phyloP scores from a whole-genome alignment of 352 stramenopile species.

The Pythium scleroteichum region DNA sequence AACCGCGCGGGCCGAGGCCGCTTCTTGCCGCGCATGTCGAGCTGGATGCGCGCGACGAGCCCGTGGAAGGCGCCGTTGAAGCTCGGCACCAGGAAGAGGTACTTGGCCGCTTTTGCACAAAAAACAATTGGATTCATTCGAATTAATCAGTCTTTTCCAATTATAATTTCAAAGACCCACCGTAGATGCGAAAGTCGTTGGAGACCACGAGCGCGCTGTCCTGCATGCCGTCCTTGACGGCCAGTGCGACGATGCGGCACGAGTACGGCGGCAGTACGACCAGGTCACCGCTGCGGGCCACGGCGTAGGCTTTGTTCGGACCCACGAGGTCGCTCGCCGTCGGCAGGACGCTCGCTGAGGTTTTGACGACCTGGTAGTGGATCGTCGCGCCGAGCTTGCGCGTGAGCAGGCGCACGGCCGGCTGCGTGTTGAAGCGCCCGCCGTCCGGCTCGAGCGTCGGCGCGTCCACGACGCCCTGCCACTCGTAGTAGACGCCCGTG shows the following conservation, averaged over 20 bases:
- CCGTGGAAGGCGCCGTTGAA: constrained; percentile 77
- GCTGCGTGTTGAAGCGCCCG: constrained; percentile 55
- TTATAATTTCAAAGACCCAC: constrained; percentile 29
- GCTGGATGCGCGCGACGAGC: constrained; percentile 55
- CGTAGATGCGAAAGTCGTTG: constrained; percentile 55
- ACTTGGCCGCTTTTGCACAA: constrained; percentile 53
- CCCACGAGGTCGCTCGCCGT: constrained; percentile 33
- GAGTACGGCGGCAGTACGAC: constrained; percentile 56
- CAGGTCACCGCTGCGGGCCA: constrained; percentile 42
- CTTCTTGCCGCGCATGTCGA: constrained; percentile 79
- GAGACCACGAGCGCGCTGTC: constrained; percentile 54
- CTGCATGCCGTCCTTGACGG: constrained; percentile 62
- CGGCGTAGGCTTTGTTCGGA: constrained; percentile 23
- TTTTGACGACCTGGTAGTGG: constrained; percentile 51
- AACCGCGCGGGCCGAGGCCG: constrained; percentile 68
- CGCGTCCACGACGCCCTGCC: constrained; percentile 49
- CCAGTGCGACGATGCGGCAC: constrained; percentile 61
- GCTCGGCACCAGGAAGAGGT: constrained; percentile 65
- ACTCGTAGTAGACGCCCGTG: constrained; percentile 77
- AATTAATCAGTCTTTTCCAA: too few species aligned
- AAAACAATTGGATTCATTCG: too few species aligned
- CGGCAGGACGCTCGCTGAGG: background rate
- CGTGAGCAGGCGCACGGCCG: constrained; percentile 55
- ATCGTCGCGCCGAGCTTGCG: constrained; percentile 55
- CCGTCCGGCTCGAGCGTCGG: constrained; percentile 64